Evolutionary conservation across 78 protist species (phyloP).

Genomic region (Mantamonas sphyraenae): DNA sequence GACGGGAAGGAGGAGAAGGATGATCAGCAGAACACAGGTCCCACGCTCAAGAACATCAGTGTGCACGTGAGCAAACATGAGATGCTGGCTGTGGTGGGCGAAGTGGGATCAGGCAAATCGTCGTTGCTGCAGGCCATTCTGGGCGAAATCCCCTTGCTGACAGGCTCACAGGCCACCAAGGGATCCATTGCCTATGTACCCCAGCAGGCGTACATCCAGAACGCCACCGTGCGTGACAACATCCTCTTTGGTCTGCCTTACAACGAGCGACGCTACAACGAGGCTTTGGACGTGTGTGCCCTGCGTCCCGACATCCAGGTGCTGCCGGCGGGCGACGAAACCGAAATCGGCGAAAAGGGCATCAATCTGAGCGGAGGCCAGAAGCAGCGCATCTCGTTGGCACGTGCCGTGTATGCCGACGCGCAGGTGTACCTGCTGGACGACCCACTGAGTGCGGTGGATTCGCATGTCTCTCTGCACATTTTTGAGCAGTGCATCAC

Average conservation of each 20-base stretch:
- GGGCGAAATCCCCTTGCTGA: slow-evolving; percentile 33
- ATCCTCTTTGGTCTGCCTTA: slow-evolving; percentile 40
- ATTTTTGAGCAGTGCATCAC: neutral
- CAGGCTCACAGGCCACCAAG: neutral
- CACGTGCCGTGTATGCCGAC: slow-evolving; percentile 61
- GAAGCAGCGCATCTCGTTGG: slow-evolving; percentile 39
- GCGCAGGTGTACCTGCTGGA: slow-evolving; percentile 45
- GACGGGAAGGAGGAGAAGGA: too few relatives aligned
- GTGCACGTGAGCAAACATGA: neutral
- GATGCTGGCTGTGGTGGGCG: slow-evolving; percentile 41
- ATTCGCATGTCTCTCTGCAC: slow-evolving; percentile 1
- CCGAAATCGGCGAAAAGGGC: slow-evolving; percentile 65
- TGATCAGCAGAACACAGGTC: too few relatives aligned
- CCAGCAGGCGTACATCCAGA: slow-evolving; percentile 60
- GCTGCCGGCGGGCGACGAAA: slow-evolving; percentile 9
- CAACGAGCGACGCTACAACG: slow-evolving; percentile 19
- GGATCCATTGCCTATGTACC: slow-evolving; percentile 33
- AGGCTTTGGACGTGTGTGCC: slow-evolving; percentile 5
- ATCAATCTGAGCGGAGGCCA: too few relatives aligned
- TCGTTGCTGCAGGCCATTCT: slow-evolving; percentile 55
- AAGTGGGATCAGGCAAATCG: slow-evolving; percentile 68
- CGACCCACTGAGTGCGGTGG: slow-evolving; percentile 53
- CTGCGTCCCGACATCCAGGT: slow-evolving; percentile 26
- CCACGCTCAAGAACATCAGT: too few relatives aligned
- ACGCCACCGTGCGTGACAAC: slow-evolving; percentile 47